phyloP scores from a whole-genome alignment of 106 monocot genomes.

The Dendrobium catenatum region DNA sequence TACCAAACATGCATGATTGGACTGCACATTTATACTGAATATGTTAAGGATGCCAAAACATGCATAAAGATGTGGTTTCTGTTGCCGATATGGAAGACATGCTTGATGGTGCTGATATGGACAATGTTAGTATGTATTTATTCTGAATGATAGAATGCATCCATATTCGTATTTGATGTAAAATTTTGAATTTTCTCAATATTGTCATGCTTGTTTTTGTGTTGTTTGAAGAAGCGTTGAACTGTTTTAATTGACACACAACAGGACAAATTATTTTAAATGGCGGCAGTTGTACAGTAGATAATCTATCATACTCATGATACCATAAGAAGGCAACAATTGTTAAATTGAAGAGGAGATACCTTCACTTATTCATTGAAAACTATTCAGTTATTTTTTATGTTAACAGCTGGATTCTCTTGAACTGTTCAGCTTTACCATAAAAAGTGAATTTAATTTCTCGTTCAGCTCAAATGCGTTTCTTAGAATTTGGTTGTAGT shows the following conservation, averaged over 20 bases:
- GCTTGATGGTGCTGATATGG: too few relatives aligned
- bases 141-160: too few relatives aligned
- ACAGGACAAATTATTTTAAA: background rate
- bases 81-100: too few relatives aligned
- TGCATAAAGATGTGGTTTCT: too few relatives aligned
- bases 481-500: background rate
- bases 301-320: too few relatives aligned
- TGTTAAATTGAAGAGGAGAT: background rate
- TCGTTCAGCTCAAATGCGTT: background rate
- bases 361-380: background rate
- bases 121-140: too few relatives aligned
- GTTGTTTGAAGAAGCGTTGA: background rate
- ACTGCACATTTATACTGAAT: too few relatives aligned
- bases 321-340: background rate
- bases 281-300: too few relatives aligned
- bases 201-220: too few relatives aligned
- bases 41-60: too few relatives aligned
- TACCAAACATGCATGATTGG: too few relatives aligned
- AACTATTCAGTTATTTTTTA: background rate
- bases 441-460: background rate
- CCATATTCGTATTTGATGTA: background rate
- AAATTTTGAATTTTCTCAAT: background rate
- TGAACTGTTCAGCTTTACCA: too few relatives aligned
- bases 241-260: background rate
- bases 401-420: background rate